Percentiles rank a stretch among this genome's conserved stretches.
Conservation (phyloP, 768 basidiomycete species). For the Tephrocybe rancida region DNA sequence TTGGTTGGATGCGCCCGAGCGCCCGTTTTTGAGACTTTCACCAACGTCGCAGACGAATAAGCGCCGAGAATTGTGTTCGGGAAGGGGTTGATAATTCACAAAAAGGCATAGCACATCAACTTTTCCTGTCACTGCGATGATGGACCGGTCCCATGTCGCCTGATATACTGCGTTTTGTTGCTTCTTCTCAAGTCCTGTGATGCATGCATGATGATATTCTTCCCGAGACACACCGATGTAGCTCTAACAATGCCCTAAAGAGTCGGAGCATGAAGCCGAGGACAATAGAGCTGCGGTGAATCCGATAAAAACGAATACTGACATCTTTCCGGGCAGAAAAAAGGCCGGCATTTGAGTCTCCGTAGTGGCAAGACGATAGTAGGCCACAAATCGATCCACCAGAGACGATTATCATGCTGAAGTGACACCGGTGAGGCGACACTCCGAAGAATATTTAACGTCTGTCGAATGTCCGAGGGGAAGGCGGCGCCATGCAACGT, state of each 20-base stretch:
- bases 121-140: not conserved
- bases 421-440: not conserved
- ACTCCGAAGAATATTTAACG: not conserved
- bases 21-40: not conserved
- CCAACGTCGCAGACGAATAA: too few relatives aligned
- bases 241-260: not conserved
- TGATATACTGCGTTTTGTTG: conserved; percentile 1
- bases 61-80: not conserved
- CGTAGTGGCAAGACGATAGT: not conserved
- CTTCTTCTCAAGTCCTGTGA: not conserved
- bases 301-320: not conserved
- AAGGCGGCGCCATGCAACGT: not conserved
- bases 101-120: not conserved
- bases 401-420: not conserved
- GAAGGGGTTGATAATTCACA: not conserved
- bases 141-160: conserved; percentile 5
- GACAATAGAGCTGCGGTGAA: not conserved
- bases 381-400: not conserved
- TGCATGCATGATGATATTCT: not conserved
- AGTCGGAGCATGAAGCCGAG: not conserved
- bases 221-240: not conserved
- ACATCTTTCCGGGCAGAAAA: not conserved
- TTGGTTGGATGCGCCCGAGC: conserved; percentile 12
- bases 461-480: conserved; percentile 5
- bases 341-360: conserved; percentile 4